phyloP scores from a whole-genome alignment of 371 early-diverging fungal genomes.

The Catenaria anguillulae region DNA sequence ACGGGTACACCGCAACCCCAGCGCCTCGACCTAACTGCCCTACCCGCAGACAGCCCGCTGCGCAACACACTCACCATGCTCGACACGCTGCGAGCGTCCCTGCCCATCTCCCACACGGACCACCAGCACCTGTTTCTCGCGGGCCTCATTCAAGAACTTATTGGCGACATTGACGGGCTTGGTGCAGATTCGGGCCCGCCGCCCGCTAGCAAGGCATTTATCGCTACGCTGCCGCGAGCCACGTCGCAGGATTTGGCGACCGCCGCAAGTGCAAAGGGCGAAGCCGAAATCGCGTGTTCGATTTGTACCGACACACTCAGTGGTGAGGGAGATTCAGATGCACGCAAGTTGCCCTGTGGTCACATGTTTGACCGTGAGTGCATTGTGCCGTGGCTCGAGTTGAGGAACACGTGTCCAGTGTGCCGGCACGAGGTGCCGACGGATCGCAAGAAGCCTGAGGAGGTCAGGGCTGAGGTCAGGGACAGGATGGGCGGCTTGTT shows the following conservation, averaged over 20 bases:
- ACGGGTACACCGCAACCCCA: not conserved
- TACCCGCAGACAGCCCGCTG: not conserved
- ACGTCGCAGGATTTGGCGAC: too few relatives aligned
- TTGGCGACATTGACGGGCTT: not conserved
- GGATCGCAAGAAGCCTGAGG: conserved; percentile 10
- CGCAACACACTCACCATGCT: not conserved
- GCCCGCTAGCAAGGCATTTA: conserved; percentile 6
- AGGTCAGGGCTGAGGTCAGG: not conserved
- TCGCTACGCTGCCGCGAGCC: not conserved
- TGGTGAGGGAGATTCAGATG: not conserved
- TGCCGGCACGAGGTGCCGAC: conserved; percentile 38
- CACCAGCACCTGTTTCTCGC: not conserved
- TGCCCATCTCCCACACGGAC: not conserved
- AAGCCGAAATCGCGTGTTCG: too few relatives aligned
- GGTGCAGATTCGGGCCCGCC: not conserved
- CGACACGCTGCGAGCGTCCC: not conserved
- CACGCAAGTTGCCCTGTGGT: not conserved
- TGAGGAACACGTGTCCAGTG: conserved; percentile 42
- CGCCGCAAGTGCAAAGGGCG: too few relatives aligned
- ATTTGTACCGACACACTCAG: not conserved
- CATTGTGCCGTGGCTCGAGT: conserved; percentile 39
- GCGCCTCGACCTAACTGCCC: too few relatives aligned
- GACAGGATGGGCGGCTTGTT: not conserved
- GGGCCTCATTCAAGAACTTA: not conserved
- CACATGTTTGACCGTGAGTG: conserved; percentile 18